Evolutionary conservation across 768 basidiomycete genomes (phyloP).

Genomic region (Lactifluus hygrophoroides): DNA sequence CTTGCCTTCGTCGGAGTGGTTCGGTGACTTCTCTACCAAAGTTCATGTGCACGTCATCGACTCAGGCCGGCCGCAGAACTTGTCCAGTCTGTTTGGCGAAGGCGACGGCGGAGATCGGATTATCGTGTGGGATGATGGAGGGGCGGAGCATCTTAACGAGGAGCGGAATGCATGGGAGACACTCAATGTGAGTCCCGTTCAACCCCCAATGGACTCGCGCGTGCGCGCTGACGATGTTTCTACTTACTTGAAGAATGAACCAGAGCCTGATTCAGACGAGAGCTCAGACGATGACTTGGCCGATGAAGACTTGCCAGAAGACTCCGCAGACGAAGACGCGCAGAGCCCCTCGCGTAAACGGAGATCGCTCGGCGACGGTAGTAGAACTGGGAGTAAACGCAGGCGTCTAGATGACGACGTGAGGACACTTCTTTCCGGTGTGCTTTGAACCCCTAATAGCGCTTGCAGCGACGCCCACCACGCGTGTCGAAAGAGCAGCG

Average conservation of each 20-base stretch:
- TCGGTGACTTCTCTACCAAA: conserved; percentile 56
- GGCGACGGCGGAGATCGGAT: conserved; percentile 63
- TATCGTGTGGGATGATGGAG: conserved; percentile 90
- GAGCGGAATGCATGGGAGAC: conserved; percentile 81
- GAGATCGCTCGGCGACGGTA: conserved; percentile 24
- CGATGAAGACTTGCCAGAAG: conserved; percentile 34
- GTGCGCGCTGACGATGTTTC: background rate
- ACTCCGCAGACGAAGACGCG: conserved; percentile 35
- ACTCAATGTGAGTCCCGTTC: conserved; percentile 48
- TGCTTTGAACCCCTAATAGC: background rate
- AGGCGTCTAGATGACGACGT: conserved; percentile 40
- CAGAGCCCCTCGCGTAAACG: conserved; percentile 47
- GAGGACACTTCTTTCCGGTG: conserved; percentile 10
- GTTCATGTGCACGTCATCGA: conserved; percentile 90
- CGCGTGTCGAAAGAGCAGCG: conserved; percentile 67
- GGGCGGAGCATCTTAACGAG: conserved; percentile 56
- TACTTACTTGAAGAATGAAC: conserved; percentile 52
- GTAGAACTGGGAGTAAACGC: conserved; percentile 22
- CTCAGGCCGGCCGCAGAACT: conserved; percentile 82
- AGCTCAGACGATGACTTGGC: conserved; percentile 40
- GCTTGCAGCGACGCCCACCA: conserved; percentile 36
- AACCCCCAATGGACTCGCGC: background rate
- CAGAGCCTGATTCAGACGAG: conserved; percentile 62
- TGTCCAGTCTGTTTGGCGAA: conserved; percentile 74
- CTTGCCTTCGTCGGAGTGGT: conserved; percentile 64